Evolutionary conservation across 2,329 filamentous ascomycete species (phyloP).

Genomic region (Rutstroemia sp.): DNA sequence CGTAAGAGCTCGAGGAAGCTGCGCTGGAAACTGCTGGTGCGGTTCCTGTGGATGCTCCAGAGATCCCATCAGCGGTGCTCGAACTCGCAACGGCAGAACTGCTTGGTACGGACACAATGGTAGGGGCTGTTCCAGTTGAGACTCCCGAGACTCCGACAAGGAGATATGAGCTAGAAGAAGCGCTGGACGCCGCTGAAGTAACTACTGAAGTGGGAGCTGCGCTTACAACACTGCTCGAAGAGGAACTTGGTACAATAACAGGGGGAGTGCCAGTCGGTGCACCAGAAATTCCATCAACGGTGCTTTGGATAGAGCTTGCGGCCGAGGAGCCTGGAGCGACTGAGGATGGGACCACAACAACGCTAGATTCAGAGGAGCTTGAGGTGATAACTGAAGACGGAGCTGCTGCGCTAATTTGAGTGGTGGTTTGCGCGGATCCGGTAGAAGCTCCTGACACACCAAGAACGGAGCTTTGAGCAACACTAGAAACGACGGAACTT

Average conservation of each 20-base stretch:
- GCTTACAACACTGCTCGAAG: background rate
- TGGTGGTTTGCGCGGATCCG: background rate
- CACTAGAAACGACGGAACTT: background rate
- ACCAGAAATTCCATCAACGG: background rate
- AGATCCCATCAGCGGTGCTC: background rate
- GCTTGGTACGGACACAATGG: background rate
- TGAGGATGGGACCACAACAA: background rate
- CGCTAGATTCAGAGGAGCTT: background rate
- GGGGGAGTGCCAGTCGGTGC: conserved; percentile 10
- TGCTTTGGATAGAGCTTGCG: background rate
- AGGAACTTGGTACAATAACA: conserved; percentile 3
- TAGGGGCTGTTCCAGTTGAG: background rate
- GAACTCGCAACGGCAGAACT: background rate
- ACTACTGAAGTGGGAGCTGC: background rate
- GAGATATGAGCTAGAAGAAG: background rate
- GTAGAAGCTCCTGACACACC: background rate
- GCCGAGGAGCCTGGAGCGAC: background rate
- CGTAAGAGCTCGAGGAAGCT: conserved; percentile 1
- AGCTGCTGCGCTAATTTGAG: background rate
- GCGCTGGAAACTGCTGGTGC: background rate
- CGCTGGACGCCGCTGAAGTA: conserved; percentile 1
- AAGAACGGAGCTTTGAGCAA: background rate
- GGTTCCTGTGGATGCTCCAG: conserved; percentile 2
- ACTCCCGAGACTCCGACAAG: background rate
- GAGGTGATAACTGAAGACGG: background rate